Evolutionary conservation across 257 asterid genomes (phyloP).

Genomic region (Plantago major): DNA sequence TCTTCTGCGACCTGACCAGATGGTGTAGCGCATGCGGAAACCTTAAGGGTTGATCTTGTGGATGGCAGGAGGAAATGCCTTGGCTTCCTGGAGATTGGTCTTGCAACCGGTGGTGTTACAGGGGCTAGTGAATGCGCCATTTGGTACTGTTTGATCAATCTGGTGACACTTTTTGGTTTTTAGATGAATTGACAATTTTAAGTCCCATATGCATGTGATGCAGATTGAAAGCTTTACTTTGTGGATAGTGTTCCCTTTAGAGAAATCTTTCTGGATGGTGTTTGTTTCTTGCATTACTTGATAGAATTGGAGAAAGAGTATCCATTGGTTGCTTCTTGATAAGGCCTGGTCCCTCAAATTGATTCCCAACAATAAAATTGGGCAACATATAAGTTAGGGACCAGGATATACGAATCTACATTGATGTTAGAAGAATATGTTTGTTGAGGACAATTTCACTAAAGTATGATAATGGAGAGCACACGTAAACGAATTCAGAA

Average conservation of each 20-base stretch:
- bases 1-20: constrained; percentile 19
- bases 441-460: too few species aligned
- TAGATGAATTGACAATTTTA: constrained; percentile 31
- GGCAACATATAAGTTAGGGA: too few species aligned
- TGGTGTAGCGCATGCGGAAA: constrained; percentile 21
- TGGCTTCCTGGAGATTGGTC: constrained; percentile 29
- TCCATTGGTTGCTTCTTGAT: constrained; percentile 61
- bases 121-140: constrained; percentile 51
- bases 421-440: too few species aligned
- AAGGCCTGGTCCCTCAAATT: constrained; percentile 46
- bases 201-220: constrained; percentile 15
- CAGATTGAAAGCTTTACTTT: neutral
- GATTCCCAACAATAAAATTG: too few species aligned
- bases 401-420: too few species aligned
- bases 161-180: too few species aligned
- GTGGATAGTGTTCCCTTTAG: constrained; percentile 5
- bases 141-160: neutral
- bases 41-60: constrained; percentile 15
- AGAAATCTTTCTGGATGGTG: constrained; percentile 31
- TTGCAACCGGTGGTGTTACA: constrained; percentile 28
- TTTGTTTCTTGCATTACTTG: constrained; percentile 22
- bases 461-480: too few species aligned
- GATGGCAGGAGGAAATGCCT: constrained; percentile 17
- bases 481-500: too few species aligned
- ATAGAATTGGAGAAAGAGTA: constrained; percentile 5